phyloP scores from a whole-genome alignment of 345 rosid genomes.

The Gynandropsis gynandra region DNA sequence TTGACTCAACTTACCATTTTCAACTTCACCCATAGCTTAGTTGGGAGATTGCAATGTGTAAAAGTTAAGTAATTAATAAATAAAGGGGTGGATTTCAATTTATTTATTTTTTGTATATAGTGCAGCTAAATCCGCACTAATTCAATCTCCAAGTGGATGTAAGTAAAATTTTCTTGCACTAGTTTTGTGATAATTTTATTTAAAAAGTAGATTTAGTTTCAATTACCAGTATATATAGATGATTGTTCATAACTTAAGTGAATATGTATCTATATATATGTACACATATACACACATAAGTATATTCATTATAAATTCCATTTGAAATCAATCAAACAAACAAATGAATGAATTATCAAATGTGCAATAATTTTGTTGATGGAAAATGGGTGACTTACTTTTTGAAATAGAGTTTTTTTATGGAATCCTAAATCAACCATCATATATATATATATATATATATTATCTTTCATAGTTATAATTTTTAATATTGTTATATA shows the following conservation, averaged over 20 bases:
- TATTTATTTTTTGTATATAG: conserved; percentile 22
- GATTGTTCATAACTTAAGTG: background rate
- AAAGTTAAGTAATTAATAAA: no score
- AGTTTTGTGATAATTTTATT: no score
- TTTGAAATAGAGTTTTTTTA: background rate
- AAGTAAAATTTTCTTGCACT: conserved; percentile 13
- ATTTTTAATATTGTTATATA: background rate
- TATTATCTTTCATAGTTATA: background rate
- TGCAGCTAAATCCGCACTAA: conserved; percentile 21
- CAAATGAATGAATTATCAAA: conserved; percentile 10
- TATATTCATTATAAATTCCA: background rate
- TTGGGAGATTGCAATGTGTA: background rate
- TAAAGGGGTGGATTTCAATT: no score
- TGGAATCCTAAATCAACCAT: conserved; percentile 25
- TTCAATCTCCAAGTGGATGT: conserved; percentile 19
- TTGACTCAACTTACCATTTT: conserved; percentile 18
- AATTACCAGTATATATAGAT: conserved; percentile 4
- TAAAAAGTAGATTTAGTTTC: conserved; percentile 9
- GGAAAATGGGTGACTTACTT: conserved; percentile 18
- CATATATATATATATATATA: conserved; percentile 18
- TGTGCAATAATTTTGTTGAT: conserved; percentile 30
- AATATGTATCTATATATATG: background rate
- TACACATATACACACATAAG: background rate
- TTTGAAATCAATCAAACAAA: conserved; percentile 8
- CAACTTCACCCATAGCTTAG: conserved; percentile 19